A percentile compares a stretch with the other conserved stretches of the same genome.
phyloP scores from a whole-genome alignment of 257 asterid species.

The Lantana camara region DNA sequence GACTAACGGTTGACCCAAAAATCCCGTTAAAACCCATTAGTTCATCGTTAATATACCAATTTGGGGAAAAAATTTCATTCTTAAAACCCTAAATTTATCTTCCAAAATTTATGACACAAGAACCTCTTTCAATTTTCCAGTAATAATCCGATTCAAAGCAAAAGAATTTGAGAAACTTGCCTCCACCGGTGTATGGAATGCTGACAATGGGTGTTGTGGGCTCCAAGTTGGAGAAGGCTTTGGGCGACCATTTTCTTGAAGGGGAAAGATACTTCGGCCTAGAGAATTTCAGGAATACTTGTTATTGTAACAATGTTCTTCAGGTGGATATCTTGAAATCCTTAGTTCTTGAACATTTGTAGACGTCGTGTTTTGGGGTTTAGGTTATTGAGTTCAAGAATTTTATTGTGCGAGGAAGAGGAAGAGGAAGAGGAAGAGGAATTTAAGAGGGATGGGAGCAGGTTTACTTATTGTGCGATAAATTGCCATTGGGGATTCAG shows the following conservation, averaged over 20 bases:
- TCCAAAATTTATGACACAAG: no score
- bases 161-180: not conserved
- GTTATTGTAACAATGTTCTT: constrained; percentile 72
- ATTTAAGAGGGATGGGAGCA: not conserved
- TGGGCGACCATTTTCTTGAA: constrained; percentile 77
- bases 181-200: not conserved
- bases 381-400: constrained; percentile 8
- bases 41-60: no score
- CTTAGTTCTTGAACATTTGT: not conserved
- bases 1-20: no score
- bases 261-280: constrained; percentile 77
- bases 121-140: constrained; percentile 8
- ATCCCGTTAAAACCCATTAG: no score
- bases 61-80: no score
- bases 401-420: not conserved
- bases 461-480: constrained; percentile 2
- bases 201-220: constrained; percentile 65
- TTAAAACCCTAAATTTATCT: no score
- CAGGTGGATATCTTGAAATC: constrained; percentile 38
- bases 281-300: constrained; percentile 76
- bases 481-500: not conserved
- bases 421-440: no score
- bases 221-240: constrained; percentile 71
- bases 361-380: not conserved
- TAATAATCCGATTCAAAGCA: not conserved